Evolutionary conservation across 1,284 basidiomycete species (phyloP).

Genomic region (Puccinia hordei): DNA sequence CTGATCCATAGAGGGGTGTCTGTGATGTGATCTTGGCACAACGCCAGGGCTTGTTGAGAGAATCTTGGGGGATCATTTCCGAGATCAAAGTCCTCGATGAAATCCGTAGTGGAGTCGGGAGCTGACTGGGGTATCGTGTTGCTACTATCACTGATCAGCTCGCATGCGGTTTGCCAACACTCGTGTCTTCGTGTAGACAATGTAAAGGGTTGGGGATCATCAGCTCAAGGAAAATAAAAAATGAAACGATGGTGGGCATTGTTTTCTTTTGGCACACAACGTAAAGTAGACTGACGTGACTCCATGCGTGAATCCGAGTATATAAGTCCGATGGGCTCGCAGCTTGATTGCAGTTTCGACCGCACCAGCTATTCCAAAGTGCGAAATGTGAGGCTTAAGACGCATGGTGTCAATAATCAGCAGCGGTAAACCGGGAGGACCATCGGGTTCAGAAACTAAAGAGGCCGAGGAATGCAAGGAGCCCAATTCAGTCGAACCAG

Average conservation of each 20-base stretch:
- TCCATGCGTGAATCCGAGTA: constrained; percentile 71
- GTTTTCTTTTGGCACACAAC: too few species aligned
- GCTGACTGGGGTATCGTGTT: neutral
- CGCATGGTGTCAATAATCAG: constrained; percentile 73
- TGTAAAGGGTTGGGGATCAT: too few species aligned
- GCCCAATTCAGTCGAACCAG: neutral
- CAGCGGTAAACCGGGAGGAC: constrained; percentile 61
- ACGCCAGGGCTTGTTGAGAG: constrained; percentile 12
- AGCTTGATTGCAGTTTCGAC: constrained; percentile 66
- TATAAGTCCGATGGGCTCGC: constrained; percentile 67
- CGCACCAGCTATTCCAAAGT: constrained; percentile 70
- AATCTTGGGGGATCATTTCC: neutral
- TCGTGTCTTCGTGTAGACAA: constrained; percentile 1
- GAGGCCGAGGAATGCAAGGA: neutral
- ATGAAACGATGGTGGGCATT: too few species aligned
- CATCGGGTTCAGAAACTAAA: neutral
- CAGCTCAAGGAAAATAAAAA: neutral
- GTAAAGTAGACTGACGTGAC: constrained; percentile 65
- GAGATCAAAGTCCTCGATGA: neutral
- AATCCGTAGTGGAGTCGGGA: too few species aligned
- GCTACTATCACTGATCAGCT: neutral
- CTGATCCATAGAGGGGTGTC: neutral
- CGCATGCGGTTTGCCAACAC: neutral
- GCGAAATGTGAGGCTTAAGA: constrained; percentile 69
- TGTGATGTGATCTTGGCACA: neutral